Evolutionary conservation across 768 basidiomycete species (phyloP).

Genomic region (Tulasnella sp.): DNA sequence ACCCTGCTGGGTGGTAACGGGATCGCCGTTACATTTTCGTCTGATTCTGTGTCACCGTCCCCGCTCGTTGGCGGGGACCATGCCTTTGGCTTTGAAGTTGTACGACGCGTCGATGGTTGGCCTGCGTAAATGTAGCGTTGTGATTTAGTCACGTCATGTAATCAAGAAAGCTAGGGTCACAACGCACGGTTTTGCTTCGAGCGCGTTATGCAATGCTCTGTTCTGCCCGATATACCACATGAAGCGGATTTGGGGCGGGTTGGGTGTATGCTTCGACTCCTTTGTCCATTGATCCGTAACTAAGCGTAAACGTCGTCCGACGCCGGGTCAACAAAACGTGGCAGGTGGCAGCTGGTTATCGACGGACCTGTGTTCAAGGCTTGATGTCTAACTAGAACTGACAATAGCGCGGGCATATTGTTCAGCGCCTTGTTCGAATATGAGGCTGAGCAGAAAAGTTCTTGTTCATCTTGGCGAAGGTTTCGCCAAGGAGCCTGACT

Average conservation of each 20-base stretch:
- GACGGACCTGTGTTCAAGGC: too few relatives aligned
- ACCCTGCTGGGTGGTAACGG: background rate
- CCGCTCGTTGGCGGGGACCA: conserved; percentile 22
- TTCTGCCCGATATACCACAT: background rate
- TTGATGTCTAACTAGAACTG: too few relatives aligned
- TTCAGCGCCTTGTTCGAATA: too few relatives aligned
- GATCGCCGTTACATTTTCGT: conserved; percentile 5
- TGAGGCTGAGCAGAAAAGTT: too few relatives aligned
- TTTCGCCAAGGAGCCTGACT: too few relatives aligned
- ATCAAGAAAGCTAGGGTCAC: too few relatives aligned
- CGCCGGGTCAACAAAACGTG: too few relatives aligned
- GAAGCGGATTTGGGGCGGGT: background rate
- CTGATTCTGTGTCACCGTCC: background rate
- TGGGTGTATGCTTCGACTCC: conserved; percentile 2
- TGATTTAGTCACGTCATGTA: too few relatives aligned
- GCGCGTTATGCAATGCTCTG: background rate
- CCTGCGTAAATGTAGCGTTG: background rate
- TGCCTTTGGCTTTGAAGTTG: background rate
- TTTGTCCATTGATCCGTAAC: background rate
- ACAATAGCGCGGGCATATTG: too few relatives aligned
- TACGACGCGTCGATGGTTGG: background rate
- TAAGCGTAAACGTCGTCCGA: background rate
- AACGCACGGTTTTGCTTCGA: background rate
- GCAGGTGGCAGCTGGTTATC: too few relatives aligned
- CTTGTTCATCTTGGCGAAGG: too few relatives aligned